Base-by-base conservation (phyloP, 768 basidiomycete genomes). In the Russula compacta region DNA sequence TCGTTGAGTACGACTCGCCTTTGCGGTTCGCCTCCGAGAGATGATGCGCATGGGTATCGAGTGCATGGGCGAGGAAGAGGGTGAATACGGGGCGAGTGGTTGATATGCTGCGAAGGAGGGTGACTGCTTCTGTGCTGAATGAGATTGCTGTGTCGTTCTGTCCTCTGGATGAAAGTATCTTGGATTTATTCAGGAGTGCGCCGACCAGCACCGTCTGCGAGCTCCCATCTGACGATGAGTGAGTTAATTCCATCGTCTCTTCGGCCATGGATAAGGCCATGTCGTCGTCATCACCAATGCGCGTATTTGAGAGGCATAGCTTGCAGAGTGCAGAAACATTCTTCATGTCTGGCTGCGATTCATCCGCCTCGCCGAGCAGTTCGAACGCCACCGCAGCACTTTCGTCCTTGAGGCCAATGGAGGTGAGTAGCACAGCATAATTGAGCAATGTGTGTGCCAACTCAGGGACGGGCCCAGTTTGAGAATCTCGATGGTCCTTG, bases 31-130 rank as follows among this genome's bases (percentile, higher is more conserved):
- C 61, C 19, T 43, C 14, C 6, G 40, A 58, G 56, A 62, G 61
- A 24, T 48, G 32, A 14, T 42, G 32, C 7, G 61, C 42, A 35
- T 62, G 51, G 4, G 32, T 49, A 39, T 33, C 38, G 29, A 62
- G 39, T n/a, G 56, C 56, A 48, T 58, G 51, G 1, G 52, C 61
- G 1, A 53, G 61, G 56, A 62, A 42, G 52, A 62, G 44, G 33
- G 56, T 53, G 36, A 53, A 53, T 11, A 35, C 12, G 12, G 46
- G 35, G 4, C 21, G 61, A 1, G 21, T 50, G 3, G 15, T 19
- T 9, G 32, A n/a, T 32, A 58, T 42, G 35, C 29, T 42, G 14
- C 56, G 61, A 24, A 62, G 33, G 21, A 53, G 19, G 1, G 46
- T 29, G 12, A 53, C 40, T 5, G 61, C 56, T 29, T 58, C 51